Evolutionary conservation across 352 stramenopile genomes (phyloP).

Genomic region (Phytophthora fragariaefolia): DNA sequence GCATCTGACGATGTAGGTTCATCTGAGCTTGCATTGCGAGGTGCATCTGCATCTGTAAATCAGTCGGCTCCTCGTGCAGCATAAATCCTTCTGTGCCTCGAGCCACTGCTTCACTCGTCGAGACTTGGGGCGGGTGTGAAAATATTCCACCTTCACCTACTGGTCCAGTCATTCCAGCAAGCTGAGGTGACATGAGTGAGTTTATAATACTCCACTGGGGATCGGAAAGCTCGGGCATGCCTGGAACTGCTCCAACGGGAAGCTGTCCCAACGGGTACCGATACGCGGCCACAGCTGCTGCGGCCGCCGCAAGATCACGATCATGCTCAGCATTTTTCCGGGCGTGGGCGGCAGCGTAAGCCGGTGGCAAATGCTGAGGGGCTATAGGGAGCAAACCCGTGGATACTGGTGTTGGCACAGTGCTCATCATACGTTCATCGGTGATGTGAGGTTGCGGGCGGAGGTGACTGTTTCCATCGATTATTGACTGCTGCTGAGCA

Average conservation of each 20-base stretch:
- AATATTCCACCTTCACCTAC: slow-evolving; percentile 28
- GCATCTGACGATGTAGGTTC: slow-evolving; percentile 89
- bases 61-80: slow-evolving; percentile 61
- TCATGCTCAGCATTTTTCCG: slow-evolving; percentile 36
- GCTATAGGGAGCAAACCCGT: slow-evolving; percentile 24
- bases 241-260: slow-evolving; percentile 20
- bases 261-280: slow-evolving; percentile 45
- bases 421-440: slow-evolving; percentile 23
- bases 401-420: slow-evolving; percentile 15
- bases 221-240: slow-evolving; percentile 58
- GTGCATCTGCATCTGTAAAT: slow-evolving; percentile 87
- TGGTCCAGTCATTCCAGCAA: slow-evolving; percentile 45
- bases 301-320: slow-evolving; percentile 35
- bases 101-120: slow-evolving; percentile 43
- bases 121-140: slow-evolving; percentile 21
- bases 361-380: slow-evolving; percentile 38
- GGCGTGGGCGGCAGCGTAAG: slow-evolving; percentile 27
- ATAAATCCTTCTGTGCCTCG: slow-evolving; percentile 52
- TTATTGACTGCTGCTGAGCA: slow-evolving; percentile 26
- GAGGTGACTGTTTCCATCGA: slow-evolving; percentile 19
- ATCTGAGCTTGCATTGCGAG: slow-evolving; percentile 90
- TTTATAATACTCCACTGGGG: slow-evolving; percentile 83
- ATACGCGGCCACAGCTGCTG: slow-evolving; percentile 45
- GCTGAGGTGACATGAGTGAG: slow-evolving; percentile 80
- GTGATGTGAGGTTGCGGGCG: slow-evolving; percentile 20